phyloP scores from a whole-genome alignment of 768 basidiomycete species.

The Mycena belliarum region DNA sequence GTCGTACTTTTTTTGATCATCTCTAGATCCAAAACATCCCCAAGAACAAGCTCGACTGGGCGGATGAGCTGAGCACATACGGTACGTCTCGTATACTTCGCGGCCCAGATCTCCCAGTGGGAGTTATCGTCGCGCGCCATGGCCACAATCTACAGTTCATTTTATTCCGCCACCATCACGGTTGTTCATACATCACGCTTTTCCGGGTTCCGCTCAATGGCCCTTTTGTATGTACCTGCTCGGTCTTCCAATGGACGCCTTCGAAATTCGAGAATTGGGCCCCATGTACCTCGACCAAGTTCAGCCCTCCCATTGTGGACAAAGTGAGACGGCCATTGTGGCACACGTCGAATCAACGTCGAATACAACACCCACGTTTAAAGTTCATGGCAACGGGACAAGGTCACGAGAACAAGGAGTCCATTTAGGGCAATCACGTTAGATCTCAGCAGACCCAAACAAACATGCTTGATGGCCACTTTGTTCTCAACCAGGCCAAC shows the following conservation, averaged over 20 bases:
- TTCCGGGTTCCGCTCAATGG: background rate
- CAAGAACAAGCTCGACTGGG: too few relatives aligned
- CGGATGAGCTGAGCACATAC: too few relatives aligned
- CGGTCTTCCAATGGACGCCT: background rate
- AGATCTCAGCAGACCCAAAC: conserved; percentile 6
- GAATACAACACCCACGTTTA: background rate
- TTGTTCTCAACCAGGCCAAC: conserved; percentile 12
- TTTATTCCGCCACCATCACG: conserved; percentile 2
- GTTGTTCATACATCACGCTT: background rate
- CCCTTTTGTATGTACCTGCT: background rate
- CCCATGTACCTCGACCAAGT: background rate
- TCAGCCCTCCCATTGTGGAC: too few relatives aligned
- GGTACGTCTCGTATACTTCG: too few relatives aligned
- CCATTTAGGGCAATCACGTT: background rate
- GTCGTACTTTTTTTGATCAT: too few relatives aligned
- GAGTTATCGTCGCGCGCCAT: too few relatives aligned
- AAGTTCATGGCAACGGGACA: conserved; percentile 6
- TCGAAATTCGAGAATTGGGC: background rate
- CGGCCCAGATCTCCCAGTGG: too few relatives aligned
- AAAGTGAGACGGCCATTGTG: too few relatives aligned
- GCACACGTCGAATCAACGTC: background rate
- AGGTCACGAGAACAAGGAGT: conserved; percentile 5
- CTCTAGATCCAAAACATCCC: too few relatives aligned
- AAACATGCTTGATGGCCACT: conserved; percentile 8
- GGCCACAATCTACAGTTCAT: background rate